Conservation (phyloP, 202 grass and related monocot species). For the Carex sylvatica region DNA sequence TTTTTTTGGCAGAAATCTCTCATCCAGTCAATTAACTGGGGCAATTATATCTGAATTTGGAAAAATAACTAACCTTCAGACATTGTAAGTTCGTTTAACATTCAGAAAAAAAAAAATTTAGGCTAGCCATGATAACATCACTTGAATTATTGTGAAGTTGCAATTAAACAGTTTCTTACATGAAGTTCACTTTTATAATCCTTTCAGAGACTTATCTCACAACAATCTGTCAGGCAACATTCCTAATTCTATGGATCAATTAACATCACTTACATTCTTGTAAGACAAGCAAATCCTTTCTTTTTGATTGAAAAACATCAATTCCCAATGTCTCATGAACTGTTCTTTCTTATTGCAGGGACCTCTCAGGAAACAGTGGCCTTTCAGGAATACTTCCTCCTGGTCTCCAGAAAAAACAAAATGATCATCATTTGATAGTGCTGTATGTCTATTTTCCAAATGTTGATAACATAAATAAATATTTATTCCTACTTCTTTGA, state of each 20-base stretch:
- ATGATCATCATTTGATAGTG: constrained; percentile 10
- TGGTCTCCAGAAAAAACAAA: constrained; percentile 26
- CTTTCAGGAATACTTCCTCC: constrained; percentile 33
- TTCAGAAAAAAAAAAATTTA: background rate
- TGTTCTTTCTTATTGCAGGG: constrained; percentile 9
- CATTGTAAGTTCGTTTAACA: constrained; percentile 14
- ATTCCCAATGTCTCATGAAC: background rate
- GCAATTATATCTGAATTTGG: constrained; percentile 12
- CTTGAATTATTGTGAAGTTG: background rate
- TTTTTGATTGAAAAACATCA: background rate
- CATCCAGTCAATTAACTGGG: constrained; percentile 27
- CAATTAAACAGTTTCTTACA: background rate
- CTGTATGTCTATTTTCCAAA: constrained; percentile 12
- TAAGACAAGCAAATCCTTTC: constrained; percentile 9
- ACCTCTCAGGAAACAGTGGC: constrained; percentile 33
- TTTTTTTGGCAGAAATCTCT: constrained; percentile 34
- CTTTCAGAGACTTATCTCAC: constrained; percentile 54
- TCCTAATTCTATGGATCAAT: constrained; percentile 36
- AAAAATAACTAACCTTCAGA: background rate
- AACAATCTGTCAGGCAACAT: constrained; percentile 50
- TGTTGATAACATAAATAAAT: background rate
- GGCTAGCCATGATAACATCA: background rate
- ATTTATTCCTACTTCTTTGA: background rate
- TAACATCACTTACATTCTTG: constrained; percentile 40
- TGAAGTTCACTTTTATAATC: background rate